phyloP scores from a whole-genome alignment of 2,329 filamentous ascomycete species.

The Hymenoscyphus linearis region DNA sequence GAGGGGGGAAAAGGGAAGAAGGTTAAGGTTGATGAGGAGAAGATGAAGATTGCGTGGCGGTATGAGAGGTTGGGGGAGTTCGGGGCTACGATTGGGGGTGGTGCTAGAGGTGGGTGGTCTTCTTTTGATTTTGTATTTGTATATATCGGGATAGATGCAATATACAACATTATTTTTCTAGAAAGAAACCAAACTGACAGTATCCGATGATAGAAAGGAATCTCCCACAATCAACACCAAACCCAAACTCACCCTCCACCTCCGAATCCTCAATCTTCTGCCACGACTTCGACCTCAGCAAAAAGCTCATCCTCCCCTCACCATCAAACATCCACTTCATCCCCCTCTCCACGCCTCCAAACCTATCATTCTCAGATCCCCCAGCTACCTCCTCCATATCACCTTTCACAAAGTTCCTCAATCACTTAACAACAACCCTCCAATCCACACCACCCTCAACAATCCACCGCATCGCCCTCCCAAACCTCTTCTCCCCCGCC shows the following conservation, averaged over 20 bases:
- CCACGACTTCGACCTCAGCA: conserved; percentile 67
- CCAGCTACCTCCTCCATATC: conserved; percentile 39
- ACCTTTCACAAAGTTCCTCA: conserved; percentile 60
- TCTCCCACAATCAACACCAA: conserved; percentile 10
- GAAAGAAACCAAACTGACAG: too few species aligned
- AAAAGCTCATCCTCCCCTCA: conserved; percentile 54
- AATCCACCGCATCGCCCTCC: conserved; percentile 80
- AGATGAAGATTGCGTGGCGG: conserved; percentile 99
- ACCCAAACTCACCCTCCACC: too few species aligned
- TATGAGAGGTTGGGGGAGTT: conserved; percentile 81
- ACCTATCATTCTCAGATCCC: conserved; percentile 27
- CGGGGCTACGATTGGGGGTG: conserved; percentile 39
- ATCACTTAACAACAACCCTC: conserved; percentile 50
- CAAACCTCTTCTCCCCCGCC: conserved; percentile 79
- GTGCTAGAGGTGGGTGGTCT: conserved; percentile 36
- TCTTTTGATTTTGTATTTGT: conserved; percentile 28
- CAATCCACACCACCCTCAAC: conserved; percentile 51
- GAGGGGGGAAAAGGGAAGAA: conserved; percentile 34
- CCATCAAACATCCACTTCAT: conserved; percentile 48
- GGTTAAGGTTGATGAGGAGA: conserved; percentile 49
- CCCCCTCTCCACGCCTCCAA: conserved; percentile 33
- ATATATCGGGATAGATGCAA: conserved; percentile 47
- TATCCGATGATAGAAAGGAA: conserved; percentile 21
- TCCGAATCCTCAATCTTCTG: conserved; percentile 47
- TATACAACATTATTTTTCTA: background rate